Conservation (phyloP, 2,329 filamentous ascomycete genomes). For the Akanthomyces uredinophilus region DNA sequence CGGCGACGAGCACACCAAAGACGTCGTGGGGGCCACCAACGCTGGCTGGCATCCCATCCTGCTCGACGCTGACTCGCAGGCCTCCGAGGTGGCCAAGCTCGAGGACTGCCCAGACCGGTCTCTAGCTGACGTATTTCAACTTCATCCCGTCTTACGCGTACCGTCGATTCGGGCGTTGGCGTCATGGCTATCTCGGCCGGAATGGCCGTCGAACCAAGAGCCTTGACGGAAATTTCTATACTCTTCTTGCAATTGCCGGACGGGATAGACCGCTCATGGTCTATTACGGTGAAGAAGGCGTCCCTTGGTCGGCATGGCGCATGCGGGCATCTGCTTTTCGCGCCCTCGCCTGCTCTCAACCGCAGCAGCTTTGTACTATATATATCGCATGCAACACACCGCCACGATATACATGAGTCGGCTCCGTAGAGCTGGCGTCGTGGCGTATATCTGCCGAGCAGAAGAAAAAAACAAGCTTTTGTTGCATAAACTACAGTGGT, state of each 20-base stretch:
- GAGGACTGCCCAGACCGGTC: conserved; percentile 13
- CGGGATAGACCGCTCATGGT: background rate
- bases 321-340: background rate
- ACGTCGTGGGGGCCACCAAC: conserved; percentile 40
- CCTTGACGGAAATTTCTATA: background rate
- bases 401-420: background rate
- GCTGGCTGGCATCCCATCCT: conserved; percentile 23
- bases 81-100: conserved; percentile 3
- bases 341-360: background rate
- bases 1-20: conserved; percentile 48
- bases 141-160: conserved; percentile 16
- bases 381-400: background rate
- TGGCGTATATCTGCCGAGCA: background rate
- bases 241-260: background rate
- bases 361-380: background rate
- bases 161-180: conserved; percentile 16
- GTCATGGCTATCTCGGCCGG: background rate
- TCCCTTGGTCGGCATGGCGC: conserved; percentile 1
- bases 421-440: background rate
- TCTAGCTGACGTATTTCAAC: conserved; percentile 15
- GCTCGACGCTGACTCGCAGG: conserved; percentile 16
- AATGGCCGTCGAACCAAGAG: background rate
- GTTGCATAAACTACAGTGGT: background rate
- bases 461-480: background rate
- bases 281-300: background rate